These are phyloP conservation scores for Hygrophorus russula DNA, from an alignment of 768 basidiomycete genomes.

Conservation along the genomic window DNA sequence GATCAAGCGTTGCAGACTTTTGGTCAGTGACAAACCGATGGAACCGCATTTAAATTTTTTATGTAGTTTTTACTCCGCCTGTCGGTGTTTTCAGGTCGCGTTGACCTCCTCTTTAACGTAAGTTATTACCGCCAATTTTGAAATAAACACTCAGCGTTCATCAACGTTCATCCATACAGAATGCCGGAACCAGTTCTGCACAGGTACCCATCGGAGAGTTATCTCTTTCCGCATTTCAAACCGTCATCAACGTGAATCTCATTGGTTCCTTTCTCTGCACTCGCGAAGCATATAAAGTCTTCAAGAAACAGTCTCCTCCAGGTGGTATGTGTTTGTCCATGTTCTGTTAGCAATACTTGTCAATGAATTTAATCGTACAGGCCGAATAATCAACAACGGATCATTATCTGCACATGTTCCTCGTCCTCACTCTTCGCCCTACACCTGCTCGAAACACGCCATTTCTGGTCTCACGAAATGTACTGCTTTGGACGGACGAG, in stretches of 20 bases:
- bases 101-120: constrained; percentile 79
- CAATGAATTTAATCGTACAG: constrained; percentile 17
- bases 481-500: constrained; percentile 67
- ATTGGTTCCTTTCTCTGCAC: constrained; percentile 68
- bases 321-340: constrained; percentile 37
- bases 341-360: background rate
- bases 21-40: constrained; percentile 28
- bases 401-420: constrained; percentile 66
- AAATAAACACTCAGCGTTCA: background rate
- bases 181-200: constrained; percentile 58
- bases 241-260: constrained; percentile 62
- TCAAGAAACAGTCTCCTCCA: constrained; percentile 61
- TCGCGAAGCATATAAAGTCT: constrained; percentile 58
- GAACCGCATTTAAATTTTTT: constrained; percentile 2
- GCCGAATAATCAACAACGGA: constrained; percentile 80
- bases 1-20: constrained; percentile 32
- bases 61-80: background rate
- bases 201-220: constrained; percentile 53
- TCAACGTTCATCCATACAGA: constrained; percentile 31
- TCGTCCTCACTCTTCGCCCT: constrained; percentile 50
- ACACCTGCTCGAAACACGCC: constrained; percentile 75
- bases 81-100: constrained; percentile 28
- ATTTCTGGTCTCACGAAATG: constrained; percentile 67
- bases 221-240: constrained; percentile 48
- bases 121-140: constrained; percentile 11